Conservation (phyloP, 306 rosid genomes). For the Prinsepia uniflora region DNA sequence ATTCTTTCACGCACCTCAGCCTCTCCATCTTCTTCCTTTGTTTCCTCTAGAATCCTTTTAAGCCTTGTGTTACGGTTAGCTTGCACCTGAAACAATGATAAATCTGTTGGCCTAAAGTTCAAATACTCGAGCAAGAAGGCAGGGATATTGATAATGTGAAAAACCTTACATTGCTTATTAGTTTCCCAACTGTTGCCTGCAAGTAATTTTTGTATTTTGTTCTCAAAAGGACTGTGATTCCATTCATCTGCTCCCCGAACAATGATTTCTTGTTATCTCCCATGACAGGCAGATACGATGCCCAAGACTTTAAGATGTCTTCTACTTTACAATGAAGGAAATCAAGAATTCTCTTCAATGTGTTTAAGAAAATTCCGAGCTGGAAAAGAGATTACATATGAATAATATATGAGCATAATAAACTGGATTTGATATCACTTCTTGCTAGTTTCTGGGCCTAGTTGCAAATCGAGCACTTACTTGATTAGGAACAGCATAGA, state of each 20-base stretch:
- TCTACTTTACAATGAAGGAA: conserved; percentile 88
- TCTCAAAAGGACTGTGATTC: conserved; percentile 76
- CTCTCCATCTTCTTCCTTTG: conserved; percentile 88
- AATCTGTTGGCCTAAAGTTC: neutral
- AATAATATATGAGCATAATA: conserved; percentile 1
- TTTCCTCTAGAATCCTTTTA: conserved; percentile 85
- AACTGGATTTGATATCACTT: neutral
- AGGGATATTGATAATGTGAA: neutral
- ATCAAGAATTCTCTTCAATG: conserved; percentile 90
- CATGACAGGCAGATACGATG: conserved; percentile 67
- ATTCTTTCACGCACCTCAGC: conserved; percentile 90
- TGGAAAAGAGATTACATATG: conserved; percentile 28
- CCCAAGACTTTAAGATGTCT: conserved; percentile 89
- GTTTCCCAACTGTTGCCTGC: conserved; percentile 91
- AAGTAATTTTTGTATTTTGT: conserved; percentile 89
- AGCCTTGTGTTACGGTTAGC: conserved; percentile 62
- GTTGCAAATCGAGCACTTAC: conserved; percentile 37
- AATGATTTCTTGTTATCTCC: conserved; percentile 64
- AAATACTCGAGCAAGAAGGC: neutral
- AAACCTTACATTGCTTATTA: conserved; percentile 72
- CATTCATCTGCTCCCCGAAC: conserved; percentile 92
- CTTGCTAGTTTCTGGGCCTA: neutral
- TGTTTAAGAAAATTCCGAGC: conserved; percentile 89
- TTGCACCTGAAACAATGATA: conserved; percentile 58
- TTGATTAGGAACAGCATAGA: conserved; percentile 70